phyloP scores from a whole-genome alignment of 1,139 yeast species.

The Magnusiomyces tetraspermus region DNA sequence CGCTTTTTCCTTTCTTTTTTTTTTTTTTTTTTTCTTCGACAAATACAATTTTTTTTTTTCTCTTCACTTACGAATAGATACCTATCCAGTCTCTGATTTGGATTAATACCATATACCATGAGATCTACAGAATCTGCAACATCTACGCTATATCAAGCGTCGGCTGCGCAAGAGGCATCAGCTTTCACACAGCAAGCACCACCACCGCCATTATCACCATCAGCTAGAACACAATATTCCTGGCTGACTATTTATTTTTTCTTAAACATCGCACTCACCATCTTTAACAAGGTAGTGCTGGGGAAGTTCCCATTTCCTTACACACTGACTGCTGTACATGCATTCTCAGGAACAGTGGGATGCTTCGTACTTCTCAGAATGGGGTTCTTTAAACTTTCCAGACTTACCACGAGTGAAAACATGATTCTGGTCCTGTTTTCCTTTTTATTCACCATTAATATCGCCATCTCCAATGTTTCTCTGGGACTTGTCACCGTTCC shows the following conservation, averaged over 20 bases:
- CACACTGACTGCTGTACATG: slow-evolving; percentile 22
- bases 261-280: slow-evolving; percentile 23
- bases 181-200: neutral
- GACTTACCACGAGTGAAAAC: slow-evolving; percentile 19
- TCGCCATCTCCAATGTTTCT: slow-evolving; percentile 25
- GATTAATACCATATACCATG: too few relatives aligned
- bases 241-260: slow-evolving; percentile 24
- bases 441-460: slow-evolving; percentile 24
- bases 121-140: too few relatives aligned
- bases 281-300: slow-evolving; percentile 24
- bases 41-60: too few relatives aligned
- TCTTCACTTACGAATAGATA: too few relatives aligned
- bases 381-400: slow-evolving; percentile 20
- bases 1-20: too few relatives aligned
- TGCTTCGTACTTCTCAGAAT: slow-evolving; percentile 19
- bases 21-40: too few relatives aligned
- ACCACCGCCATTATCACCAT: slow-evolving; percentile 2
- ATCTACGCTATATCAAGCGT: too few relatives aligned
- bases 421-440: slow-evolving; percentile 22
- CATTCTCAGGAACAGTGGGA: slow-evolving; percentile 23
- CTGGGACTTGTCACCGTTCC: slow-evolving; percentile 25
- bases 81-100: too few relatives aligned
- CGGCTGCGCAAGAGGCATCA: neutral
- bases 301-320: slow-evolving; percentile 26
- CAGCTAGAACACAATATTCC: slow-evolving; percentile 9